phyloP scores from a whole-genome alignment of 306 rosid species.

The Myrica gale region DNA sequence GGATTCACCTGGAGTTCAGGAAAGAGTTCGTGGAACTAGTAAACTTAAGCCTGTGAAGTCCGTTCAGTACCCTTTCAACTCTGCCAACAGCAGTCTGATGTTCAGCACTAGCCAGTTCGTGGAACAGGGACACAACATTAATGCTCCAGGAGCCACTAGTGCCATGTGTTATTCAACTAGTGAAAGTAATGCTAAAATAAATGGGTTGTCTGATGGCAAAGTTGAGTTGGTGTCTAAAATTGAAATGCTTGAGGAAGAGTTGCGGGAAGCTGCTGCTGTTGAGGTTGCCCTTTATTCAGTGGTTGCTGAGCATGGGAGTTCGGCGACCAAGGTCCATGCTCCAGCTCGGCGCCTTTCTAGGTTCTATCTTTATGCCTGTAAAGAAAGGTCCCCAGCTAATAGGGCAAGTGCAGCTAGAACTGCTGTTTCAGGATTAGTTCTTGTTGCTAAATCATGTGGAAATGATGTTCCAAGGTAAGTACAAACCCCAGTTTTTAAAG shows the following conservation, averaged over 20 bases:
- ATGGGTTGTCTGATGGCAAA: constrained; percentile 26
- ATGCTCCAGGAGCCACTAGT: constrained; percentile 27
- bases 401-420: constrained; percentile 70
- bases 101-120: constrained; percentile 28
- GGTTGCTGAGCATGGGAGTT: constrained; percentile 80
- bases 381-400: constrained; percentile 46
- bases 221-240: constrained; percentile 51
- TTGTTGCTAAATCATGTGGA: constrained; percentile 89
- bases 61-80: constrained; percentile 33
- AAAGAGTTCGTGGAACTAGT: constrained; percentile 29
- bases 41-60: constrained; percentile 42
- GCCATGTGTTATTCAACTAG: constrained; percentile 23
- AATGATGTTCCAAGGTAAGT: constrained; percentile 87
- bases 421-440: constrained; percentile 68
- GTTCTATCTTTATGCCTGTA: constrained; percentile 68
- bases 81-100: constrained; percentile 35
- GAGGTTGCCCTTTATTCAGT: constrained; percentile 78
- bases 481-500: constrained; percentile 15
- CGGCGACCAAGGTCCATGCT: constrained; percentile 77
- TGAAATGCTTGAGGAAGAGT: constrained; percentile 72
- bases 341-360: constrained; percentile 92
- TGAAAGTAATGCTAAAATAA: constrained; percentile 25
- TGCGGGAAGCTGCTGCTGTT: constrained; percentile 83
- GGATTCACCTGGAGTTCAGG: constrained; percentile 32
- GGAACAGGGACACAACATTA: constrained; percentile 37